Conservation (phyloP, 1,139 yeast genomes). For the Magnusiomyces suaveolens region DNA sequence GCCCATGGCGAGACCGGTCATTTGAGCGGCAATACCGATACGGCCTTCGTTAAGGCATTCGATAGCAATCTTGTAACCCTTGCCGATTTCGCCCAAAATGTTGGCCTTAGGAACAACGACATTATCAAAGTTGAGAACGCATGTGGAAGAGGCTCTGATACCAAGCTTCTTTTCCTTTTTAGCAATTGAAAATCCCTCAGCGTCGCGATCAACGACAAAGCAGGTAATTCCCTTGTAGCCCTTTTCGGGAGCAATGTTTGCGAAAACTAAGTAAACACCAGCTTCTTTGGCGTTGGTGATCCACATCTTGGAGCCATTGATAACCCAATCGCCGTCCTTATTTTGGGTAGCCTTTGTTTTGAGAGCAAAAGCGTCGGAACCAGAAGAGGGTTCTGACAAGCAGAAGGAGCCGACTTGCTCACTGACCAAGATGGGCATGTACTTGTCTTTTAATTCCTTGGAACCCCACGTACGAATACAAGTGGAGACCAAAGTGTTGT, state of each 20-base stretch:
- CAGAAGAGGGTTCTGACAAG: slow-evolving; percentile 37
- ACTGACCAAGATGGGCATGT: slow-evolving; percentile 34
- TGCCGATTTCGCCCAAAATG: slow-evolving; percentile 37
- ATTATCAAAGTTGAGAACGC: slow-evolving; percentile 37
- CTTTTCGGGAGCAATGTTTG: slow-evolving; percentile 35
- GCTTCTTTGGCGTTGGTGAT: slow-evolving; percentile 40
- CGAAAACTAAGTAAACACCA: slow-evolving; percentile 36
- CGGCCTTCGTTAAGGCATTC: slow-evolving; percentile 39
- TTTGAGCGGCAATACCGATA: slow-evolving; percentile 40
- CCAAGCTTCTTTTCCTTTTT: slow-evolving; percentile 40
- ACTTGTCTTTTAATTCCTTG: slow-evolving; percentile 32
- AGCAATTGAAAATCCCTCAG: slow-evolving; percentile 35
- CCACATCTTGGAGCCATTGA: slow-evolving; percentile 39
- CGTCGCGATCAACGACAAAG: slow-evolving; percentile 35
- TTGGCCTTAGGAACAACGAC: slow-evolving; percentile 36
- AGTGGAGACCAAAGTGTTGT: slow-evolving; percentile 38
- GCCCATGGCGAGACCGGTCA: slow-evolving; percentile 39
- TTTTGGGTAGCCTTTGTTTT: slow-evolving; percentile 32
- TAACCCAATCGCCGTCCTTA: slow-evolving; percentile 31
- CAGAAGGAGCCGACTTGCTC: slow-evolving; percentile 35
- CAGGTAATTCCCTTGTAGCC: slow-evolving; percentile 42
- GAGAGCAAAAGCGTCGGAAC: slow-evolving; percentile 40
- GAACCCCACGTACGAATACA: slow-evolving; percentile 35
- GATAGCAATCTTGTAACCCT: slow-evolving; percentile 40
- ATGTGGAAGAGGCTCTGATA: slow-evolving; percentile 38